Percentiles rank a stretch among this genome's conserved stretches.
These are phyloP conservation scores for Chiua virens DNA, from an alignment of 768 basidiomycete genomes.

Conservation along the genomic window DNA sequence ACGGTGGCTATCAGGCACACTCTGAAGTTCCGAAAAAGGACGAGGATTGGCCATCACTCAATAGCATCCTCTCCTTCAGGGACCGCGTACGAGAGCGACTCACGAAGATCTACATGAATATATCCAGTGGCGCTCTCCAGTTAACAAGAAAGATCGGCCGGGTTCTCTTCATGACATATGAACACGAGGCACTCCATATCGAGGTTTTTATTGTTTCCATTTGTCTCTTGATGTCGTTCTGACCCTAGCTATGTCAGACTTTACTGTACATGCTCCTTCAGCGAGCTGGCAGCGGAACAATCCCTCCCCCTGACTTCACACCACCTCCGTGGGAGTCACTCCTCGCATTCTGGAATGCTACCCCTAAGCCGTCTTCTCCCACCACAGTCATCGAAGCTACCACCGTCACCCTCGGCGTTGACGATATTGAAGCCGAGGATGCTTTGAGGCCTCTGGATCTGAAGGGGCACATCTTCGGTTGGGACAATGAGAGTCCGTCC, in stretches of 20 bases:
- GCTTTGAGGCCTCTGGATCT: conserved; percentile 36
- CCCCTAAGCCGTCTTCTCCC: conserved; percentile 40
- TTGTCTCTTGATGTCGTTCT: neutral
- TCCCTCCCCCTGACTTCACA: conserved; percentile 74
- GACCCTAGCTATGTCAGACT: conserved; percentile 50
- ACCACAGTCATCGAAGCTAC: conserved; percentile 61
- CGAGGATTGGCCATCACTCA: conserved; percentile 84
- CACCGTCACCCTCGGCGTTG: conserved; percentile 69
- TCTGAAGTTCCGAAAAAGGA: conserved; percentile 80
- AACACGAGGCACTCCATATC: conserved; percentile 87
- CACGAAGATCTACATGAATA: conserved; percentile 65
- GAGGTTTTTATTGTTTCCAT: conserved; percentile 47
- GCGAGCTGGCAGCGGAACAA: conserved; percentile 71
- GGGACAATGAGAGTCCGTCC: conserved; percentile 91
- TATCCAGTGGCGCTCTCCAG: conserved; percentile 48
- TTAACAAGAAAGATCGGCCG: conserved; percentile 70
- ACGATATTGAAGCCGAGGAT: conserved; percentile 80
- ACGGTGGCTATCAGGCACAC: conserved; percentile 58
- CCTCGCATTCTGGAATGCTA: conserved; percentile 44
- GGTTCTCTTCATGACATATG: conserved; percentile 86
- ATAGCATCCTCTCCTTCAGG: conserved; percentile 73
- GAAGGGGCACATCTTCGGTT: conserved; percentile 73
- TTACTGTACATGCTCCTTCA: conserved; percentile 94
- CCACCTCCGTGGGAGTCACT: conserved; percentile 69
- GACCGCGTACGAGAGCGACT: conserved; percentile 76